Evolutionary conservation across 441 rosid genomes (phyloP).

Genomic region (Pelargonium fulgidum): DNA sequence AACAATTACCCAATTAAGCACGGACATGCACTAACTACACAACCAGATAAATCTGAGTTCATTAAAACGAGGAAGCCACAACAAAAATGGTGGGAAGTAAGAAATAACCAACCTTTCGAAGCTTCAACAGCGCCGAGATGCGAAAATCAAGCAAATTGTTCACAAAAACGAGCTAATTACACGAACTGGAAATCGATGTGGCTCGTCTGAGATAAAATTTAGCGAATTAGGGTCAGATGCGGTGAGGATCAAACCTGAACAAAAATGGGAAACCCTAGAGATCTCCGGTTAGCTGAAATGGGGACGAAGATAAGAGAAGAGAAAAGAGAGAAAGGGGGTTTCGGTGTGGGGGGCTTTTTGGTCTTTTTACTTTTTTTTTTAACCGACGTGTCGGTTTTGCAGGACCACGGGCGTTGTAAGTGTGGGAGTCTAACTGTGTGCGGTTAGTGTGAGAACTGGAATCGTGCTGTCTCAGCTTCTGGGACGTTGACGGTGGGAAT

Average conservation of each 20-base stretch:
- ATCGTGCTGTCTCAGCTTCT: background rate
- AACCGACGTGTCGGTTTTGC: constrained; percentile 16
- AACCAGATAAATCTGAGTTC: background rate
- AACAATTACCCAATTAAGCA: background rate
- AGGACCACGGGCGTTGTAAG: background rate
- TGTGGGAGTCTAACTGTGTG: background rate
- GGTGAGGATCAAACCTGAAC: constrained; percentile 27
- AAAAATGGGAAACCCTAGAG: constrained; percentile 27
- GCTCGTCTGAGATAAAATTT: constrained; percentile 4
- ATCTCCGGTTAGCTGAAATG: constrained; percentile 22
- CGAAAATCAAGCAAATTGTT: background rate
- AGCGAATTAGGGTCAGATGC: constrained; percentile 8
- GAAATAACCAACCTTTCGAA: background rate
- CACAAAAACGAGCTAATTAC: constrained; percentile 4
- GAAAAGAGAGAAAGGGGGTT: background rate
- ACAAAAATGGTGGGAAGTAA: background rate
- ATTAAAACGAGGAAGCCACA: background rate
- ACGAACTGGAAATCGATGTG: background rate
- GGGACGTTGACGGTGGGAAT: background rate
- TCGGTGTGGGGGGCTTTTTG: constrained; percentile 5
- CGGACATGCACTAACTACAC: background rate
- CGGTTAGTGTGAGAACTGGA: background rate
- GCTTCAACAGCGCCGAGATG: background rate
- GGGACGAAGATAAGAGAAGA: constrained; percentile 14
- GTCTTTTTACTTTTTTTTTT: background rate